A percentile compares a stretch with the other conserved stretches of the same genome.
These are phyloP conservation scores for Coelastrella sp. DNA, from an alignment of 139 green algal genomes.

Conservation along the genomic window DNA sequence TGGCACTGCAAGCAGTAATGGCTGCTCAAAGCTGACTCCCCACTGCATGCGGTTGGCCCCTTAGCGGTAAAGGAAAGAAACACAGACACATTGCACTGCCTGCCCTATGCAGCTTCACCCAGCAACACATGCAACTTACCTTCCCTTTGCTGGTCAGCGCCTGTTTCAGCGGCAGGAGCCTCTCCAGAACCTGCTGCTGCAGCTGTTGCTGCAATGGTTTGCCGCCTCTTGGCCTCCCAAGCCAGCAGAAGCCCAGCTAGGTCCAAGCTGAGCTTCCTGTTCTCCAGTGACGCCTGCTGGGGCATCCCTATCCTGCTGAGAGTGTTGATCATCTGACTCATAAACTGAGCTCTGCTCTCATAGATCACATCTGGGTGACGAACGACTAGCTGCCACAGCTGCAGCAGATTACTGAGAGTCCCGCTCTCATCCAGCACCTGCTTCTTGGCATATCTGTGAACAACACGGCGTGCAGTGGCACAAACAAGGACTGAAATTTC, in stretches of 20 bases:
- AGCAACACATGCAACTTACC: neutral
- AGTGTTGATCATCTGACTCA: conserved; percentile 94
- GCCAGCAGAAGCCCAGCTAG: conserved; percentile 88
- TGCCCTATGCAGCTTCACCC: too few relatives aligned
- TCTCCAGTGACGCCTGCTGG: conserved; percentile 78
- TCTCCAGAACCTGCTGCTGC: neutral
- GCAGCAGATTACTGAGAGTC: conserved; percentile 80
- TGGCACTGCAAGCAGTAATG: too few relatives aligned
- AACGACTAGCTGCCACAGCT: conserved; percentile 95
- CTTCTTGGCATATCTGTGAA: conserved; percentile 46
- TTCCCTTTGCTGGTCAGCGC: neutral
- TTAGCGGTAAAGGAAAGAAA: too few relatives aligned
- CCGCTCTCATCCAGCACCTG: conserved; percentile 87
- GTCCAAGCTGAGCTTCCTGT: conserved; percentile 91
- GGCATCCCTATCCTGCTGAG: conserved; percentile 79
- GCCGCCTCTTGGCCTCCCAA: conserved; percentile 84
- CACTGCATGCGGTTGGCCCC: too few relatives aligned
- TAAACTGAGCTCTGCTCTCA: conserved; percentile 82
- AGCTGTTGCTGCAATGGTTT: neutral
- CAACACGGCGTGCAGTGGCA: neutral
- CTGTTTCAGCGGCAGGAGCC: too few relatives aligned
- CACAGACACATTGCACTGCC: too few relatives aligned
- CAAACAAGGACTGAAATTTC: neutral
- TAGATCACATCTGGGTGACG: conserved; percentile 93
- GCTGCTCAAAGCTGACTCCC: too few relatives aligned